Conservation (phyloP, 805 yeast species). For the Candida insectorum region DNA sequence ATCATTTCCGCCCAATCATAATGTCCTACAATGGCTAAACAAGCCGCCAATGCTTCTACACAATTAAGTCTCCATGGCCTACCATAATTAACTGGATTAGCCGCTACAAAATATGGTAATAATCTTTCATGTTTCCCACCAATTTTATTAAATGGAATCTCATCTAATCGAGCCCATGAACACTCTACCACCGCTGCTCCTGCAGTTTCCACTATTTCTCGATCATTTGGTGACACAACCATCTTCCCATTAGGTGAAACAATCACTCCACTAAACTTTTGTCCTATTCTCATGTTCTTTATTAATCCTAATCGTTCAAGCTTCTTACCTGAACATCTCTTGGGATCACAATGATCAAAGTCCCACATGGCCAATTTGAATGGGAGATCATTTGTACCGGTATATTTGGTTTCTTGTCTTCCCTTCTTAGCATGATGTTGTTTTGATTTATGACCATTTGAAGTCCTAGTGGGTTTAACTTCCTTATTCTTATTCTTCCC, state of each 20-base stretch:
- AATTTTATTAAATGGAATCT: conserved; percentile 88
- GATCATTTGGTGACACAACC: conserved; percentile 87
- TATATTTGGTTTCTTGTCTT: conserved; percentile 41
- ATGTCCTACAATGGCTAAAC: conserved; percentile 91
- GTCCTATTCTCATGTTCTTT: conserved; percentile 79
- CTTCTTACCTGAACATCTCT: conserved; percentile 94
- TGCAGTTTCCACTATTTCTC: conserved; percentile 63
- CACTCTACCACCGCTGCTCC: conserved; percentile 99
- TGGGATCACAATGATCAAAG: conserved; percentile 98
- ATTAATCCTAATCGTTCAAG: conserved; percentile 85
- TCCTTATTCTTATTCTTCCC: conserved; percentile 56
- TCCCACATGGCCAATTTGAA: conserved; percentile 98
- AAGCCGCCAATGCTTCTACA: conserved; percentile 96
- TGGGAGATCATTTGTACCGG: conserved; percentile 34
- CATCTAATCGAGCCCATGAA: conserved; percentile 97
- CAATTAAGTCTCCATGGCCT: conserved; percentile 94
- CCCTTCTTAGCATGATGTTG: conserved; percentile 45
- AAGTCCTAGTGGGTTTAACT: conserved; percentile 41
- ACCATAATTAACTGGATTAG: conserved; percentile 96
- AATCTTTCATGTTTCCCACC: conserved; percentile 89
- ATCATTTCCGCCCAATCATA: conserved; percentile 82
- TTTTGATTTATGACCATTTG: conserved; percentile 57
- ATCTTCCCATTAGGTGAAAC: conserved; percentile 91
- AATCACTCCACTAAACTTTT: conserved; percentile 84
- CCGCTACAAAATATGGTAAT: conserved; percentile 90